These are phyloP conservation scores for Debaryomyces psychrophilus DNA, from an alignment of 1,139 yeast genomes.

Conservation along the genomic window DNA sequence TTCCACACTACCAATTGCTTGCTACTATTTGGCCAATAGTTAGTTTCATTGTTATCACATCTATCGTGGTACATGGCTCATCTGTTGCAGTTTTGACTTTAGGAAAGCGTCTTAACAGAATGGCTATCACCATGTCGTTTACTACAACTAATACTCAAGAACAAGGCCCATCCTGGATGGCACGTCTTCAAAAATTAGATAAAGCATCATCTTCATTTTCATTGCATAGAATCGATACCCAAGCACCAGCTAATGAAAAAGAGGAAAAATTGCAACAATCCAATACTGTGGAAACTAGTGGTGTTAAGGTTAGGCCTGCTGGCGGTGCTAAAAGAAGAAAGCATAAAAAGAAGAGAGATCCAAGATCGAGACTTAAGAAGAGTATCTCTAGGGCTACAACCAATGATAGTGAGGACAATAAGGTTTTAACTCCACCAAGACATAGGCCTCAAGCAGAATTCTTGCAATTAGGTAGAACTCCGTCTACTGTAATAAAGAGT, in stretches of 20 bases:
- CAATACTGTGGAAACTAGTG: conserved; percentile 61
- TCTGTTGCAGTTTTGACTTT: conserved; percentile 92
- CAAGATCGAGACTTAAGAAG: conserved; percentile 31
- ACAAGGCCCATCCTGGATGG: conserved; percentile 73
- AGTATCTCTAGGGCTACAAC: conserved; percentile 32
- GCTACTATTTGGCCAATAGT: conserved; percentile 89
- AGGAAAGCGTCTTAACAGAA: conserved; percentile 86
- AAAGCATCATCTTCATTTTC: conserved; percentile 75
- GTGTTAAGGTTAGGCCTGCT: conserved; percentile 73
- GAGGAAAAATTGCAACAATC: conserved; percentile 24
- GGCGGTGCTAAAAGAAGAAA: conserved; percentile 69
- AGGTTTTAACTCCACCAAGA: conserved; percentile 22
- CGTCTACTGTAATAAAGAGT: conserved; percentile 20
- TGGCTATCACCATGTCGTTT: conserved; percentile 91
- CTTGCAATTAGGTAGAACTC: conserved; percentile 43
- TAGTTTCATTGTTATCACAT: conserved; percentile 79
- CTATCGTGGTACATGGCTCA: conserved; percentile 94
- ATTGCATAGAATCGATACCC: conserved; percentile 77
- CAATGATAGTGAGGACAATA: conserved; percentile 27
- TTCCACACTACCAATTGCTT: conserved; percentile 69
- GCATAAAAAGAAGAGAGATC: conserved; percentile 37
- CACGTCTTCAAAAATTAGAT: conserved; percentile 80
- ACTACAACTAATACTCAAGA: conserved; percentile 70
- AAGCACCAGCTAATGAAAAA: conserved; percentile 26
- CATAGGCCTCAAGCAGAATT: conserved; percentile 46